phyloP scores from a whole-genome alignment of 2,329 filamentous ascomycete species.

The Verticillium zaregamsianum region DNA sequence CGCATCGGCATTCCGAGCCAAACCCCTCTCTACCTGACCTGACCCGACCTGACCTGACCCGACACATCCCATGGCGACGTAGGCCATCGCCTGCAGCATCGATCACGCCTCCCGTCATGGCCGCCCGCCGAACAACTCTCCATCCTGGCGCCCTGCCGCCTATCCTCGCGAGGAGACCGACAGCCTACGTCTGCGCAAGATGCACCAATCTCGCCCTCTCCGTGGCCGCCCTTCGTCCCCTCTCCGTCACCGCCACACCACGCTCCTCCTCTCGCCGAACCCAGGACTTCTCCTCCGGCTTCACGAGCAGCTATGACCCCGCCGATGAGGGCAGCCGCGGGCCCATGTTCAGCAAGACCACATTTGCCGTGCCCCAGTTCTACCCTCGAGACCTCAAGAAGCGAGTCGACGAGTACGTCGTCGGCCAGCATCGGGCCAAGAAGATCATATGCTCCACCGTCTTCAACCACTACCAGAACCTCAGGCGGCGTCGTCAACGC shows the following conservation, averaged over 20 bases:
- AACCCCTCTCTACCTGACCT: not conserved
- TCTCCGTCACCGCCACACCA: not conserved
- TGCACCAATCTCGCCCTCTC: conserved; percentile 20
- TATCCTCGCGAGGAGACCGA: conserved; percentile 8
- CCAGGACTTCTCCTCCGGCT: conserved; percentile 52
- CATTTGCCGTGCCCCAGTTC: conserved; percentile 57
- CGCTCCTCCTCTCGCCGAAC: conserved; percentile 25
- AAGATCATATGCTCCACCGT: conserved; percentile 90
- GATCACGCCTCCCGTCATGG: not conserved
- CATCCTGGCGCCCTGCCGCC: conserved; percentile 5
- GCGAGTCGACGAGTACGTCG: conserved; percentile 91
- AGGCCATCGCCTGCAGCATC: not conserved
- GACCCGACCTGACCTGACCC: not conserved
- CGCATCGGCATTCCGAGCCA: not conserved
- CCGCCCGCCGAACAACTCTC: not conserved
- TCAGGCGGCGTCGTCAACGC: conserved; percentile 73
- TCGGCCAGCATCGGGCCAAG: conserved; percentile 92
- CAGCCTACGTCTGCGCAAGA: conserved; percentile 9
- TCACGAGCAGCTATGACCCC: conserved; percentile 57
- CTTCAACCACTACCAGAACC: conserved; percentile 92
- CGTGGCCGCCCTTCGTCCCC: conserved; percentile 17
- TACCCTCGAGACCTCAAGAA: conserved; percentile 73
- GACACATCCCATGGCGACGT: not conserved
- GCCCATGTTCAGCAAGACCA: conserved; percentile 55
- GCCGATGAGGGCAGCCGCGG: conserved; percentile 47